Conservation (phyloP, 495 filamentous ascomycete genomes). For the Neurospora sublineolata region DNA sequence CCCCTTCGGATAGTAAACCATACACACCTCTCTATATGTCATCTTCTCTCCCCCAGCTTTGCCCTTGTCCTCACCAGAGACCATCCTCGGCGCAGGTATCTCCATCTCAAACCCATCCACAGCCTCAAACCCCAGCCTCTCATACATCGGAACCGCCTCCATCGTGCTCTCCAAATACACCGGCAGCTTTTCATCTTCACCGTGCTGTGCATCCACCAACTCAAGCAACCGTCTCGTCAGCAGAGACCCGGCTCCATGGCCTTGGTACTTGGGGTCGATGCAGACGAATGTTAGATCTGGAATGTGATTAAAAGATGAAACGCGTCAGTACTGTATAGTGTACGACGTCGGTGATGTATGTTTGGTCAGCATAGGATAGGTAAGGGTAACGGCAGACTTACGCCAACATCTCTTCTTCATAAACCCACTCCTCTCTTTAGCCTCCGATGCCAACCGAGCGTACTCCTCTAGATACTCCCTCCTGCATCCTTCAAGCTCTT, state of each 20-base stretch:
- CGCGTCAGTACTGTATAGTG: not conserved
- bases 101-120: conserved; percentile 22
- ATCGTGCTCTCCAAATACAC: conserved; percentile 35
- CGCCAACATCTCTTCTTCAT: conserved; percentile 12
- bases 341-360: not conserved
- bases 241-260: conserved; percentile 28
- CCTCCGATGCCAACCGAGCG: conserved; percentile 19
- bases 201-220: conserved; percentile 22
- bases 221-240: conserved; percentile 15
- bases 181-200: conserved; percentile 20
- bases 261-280: conserved; percentile 28
- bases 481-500: conserved; percentile 6
- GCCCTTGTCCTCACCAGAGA: not conserved
- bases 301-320: not conserved
- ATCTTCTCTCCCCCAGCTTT: not conserved
- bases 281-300: conserved; percentile 30
- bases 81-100: conserved; percentile 5
- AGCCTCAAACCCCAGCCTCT: conserved; percentile 25
- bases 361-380: not conserved
- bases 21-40: conserved; percentile 21
- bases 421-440: conserved; percentile 17
- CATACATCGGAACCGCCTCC: conserved; percentile 31
- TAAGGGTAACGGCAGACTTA: conserved; percentile 4
- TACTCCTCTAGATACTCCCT: conserved; percentile 24
- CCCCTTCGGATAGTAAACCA: conserved; percentile 15